phyloP scores from a whole-genome alignment of 345 rosid genomes.

The Dovyalis caffra region DNA sequence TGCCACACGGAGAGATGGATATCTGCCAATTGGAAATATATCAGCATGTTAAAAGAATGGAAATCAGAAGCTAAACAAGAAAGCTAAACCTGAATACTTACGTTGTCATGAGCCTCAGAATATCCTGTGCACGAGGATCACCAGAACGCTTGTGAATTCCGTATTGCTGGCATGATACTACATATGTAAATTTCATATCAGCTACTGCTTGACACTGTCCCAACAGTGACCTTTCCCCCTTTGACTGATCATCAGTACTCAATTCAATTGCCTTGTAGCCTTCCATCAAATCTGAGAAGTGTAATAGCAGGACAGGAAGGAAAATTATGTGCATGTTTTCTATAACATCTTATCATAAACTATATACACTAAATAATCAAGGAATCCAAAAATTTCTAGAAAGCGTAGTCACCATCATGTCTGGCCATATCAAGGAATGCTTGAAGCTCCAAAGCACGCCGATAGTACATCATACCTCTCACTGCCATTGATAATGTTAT shows the following conservation, averaged over 20 bases:
- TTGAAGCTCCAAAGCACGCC: slow-evolving; percentile 98
- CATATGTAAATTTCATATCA: slow-evolving; percentile 95
- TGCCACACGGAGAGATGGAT: slow-evolving; percentile 98
- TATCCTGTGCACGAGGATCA: slow-evolving; percentile 79
- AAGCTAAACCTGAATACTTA: slow-evolving; percentile 27
- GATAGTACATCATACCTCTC: slow-evolving; percentile 99
- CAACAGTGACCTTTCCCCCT: slow-evolving; percentile 78
- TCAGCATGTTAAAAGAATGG: slow-evolving; percentile 11
- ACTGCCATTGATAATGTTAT: slow-evolving; percentile 45
- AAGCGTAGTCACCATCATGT: slow-evolving; percentile 68
- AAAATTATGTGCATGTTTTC: slow-evolving; percentile 1
- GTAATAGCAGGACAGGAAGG: slow-evolving; percentile 22
- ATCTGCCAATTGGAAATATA: slow-evolving; percentile 45
- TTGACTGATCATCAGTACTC: slow-evolving; percentile 59
- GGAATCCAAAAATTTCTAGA: not conserved
- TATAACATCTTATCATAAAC: not conserved
- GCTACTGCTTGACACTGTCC: slow-evolving; percentile 96
- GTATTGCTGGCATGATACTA: slow-evolving; percentile 96
- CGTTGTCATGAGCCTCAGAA: slow-evolving; percentile 87
- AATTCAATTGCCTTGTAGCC: slow-evolving; percentile 91
- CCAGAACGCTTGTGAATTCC: slow-evolving; percentile 92
- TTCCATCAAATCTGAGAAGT: slow-evolving; percentile 79
- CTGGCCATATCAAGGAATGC: slow-evolving; percentile 99
- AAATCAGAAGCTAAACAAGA: slow-evolving; percentile 3
- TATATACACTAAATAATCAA: slow-evolving; percentile 1